Percentiles rank a stretch among this genome's conserved stretches.
These are phyloP conservation scores for Mucor racemosus DNA, from an alignment of 371 early-diverging fungal genomes.

Conservation along the genomic window DNA sequence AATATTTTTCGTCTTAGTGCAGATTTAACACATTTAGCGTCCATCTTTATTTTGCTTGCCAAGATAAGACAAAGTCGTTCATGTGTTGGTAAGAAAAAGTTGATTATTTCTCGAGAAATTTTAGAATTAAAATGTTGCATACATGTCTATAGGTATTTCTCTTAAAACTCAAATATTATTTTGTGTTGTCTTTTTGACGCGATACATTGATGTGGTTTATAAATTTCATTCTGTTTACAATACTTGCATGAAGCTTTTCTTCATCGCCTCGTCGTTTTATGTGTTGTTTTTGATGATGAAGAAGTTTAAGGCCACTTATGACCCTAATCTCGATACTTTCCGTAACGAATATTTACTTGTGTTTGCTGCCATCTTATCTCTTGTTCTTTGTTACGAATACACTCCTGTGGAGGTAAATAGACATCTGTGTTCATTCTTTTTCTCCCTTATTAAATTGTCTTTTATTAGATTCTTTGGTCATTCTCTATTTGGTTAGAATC, in stretches of 20 bases:
- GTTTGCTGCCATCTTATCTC: slow-evolving; percentile 68
- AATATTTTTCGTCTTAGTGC: slow-evolving; percentile 91
- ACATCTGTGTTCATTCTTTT: slow-evolving; percentile 98
- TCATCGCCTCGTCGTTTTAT: slow-evolving; percentile 84
- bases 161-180: slow-evolving; percentile 98
- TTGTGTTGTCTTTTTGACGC: slow-evolving; percentile 90
- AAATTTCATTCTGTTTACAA: slow-evolving; percentile 88
- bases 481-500: slow-evolving; percentile 98
- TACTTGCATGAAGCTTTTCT: slow-evolving; percentile 94
- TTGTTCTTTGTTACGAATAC: slow-evolving; percentile 77
- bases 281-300: slow-evolving; percentile 92
- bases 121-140: too few relatives aligned
- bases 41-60: slow-evolving; percentile 88
- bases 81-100: slow-evolving; percentile 11
- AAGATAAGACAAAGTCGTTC: slow-evolving; percentile 72
- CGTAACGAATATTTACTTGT: slow-evolving; percentile 85
- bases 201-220: slow-evolving; percentile 95
- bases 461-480: slow-evolving; percentile 84
- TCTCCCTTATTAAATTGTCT: slow-evolving; percentile 22
- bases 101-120: slow-evolving; percentile 19
- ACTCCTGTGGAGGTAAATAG: slow-evolving; percentile 84
- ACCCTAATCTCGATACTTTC: slow-evolving; percentile 90
- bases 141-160: slow-evolving; percentile 93
- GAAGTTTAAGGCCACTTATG: slow-evolving; percentile 91
- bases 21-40: slow-evolving; percentile 95